Conservation (phyloP, 2,329 filamentous ascomycete genomes). For the Alternaria incomplexa region DNA sequence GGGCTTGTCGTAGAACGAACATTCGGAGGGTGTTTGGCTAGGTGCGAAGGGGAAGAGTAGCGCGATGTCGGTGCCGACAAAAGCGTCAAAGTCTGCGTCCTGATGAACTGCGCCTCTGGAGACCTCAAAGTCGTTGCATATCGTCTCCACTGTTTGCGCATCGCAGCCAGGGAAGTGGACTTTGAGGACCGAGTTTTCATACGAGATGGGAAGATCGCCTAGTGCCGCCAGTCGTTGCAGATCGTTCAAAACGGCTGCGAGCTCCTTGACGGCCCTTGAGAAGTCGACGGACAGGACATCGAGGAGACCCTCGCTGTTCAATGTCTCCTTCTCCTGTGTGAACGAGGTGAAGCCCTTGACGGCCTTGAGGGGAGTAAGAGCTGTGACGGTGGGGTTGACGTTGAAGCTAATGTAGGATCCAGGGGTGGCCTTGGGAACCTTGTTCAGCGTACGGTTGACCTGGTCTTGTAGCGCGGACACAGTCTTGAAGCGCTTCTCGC, state of each 20-base stretch:
- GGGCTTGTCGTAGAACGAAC: slow-evolving; percentile 54
- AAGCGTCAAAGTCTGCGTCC: slow-evolving; percentile 75
- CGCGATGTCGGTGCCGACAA: slow-evolving; percentile 73
- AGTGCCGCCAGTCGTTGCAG: slow-evolving; percentile 76
- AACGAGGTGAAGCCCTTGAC: slow-evolving; percentile 60
- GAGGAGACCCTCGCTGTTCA: slow-evolving; percentile 84
- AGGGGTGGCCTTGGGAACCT: slow-evolving; percentile 62
- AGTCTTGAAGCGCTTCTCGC: slow-evolving; percentile 78
- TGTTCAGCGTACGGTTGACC: slow-evolving; percentile 70
- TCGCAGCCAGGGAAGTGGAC: slow-evolving; percentile 94
- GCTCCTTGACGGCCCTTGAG: slow-evolving; percentile 81
- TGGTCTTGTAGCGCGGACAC: slow-evolving; percentile 79
- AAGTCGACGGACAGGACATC: slow-evolving; percentile 89
- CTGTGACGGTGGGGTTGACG: slow-evolving; percentile 87
- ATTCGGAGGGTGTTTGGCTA: slow-evolving; percentile 57
- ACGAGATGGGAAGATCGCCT: slow-evolving; percentile 81
- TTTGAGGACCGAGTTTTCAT: slow-evolving; percentile 73
- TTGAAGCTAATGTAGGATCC: slow-evolving; percentile 90
- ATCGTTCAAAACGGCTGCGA: slow-evolving; percentile 80
- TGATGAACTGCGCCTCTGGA: slow-evolving; percentile 78
- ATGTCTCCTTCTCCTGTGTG: slow-evolving; percentile 57
- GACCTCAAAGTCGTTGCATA: slow-evolving; percentile 89
- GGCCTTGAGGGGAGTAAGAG: slow-evolving; percentile 73
- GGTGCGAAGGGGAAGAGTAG: slow-evolving; percentile 88
- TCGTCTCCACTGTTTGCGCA: slow-evolving; percentile 75